Evolutionary conservation across 2,329 filamentous ascomycete genomes (phyloP), one percentile per base, ranked within the genome.

Genomic region (Berkeleyomyces rouxiae): DNA sequence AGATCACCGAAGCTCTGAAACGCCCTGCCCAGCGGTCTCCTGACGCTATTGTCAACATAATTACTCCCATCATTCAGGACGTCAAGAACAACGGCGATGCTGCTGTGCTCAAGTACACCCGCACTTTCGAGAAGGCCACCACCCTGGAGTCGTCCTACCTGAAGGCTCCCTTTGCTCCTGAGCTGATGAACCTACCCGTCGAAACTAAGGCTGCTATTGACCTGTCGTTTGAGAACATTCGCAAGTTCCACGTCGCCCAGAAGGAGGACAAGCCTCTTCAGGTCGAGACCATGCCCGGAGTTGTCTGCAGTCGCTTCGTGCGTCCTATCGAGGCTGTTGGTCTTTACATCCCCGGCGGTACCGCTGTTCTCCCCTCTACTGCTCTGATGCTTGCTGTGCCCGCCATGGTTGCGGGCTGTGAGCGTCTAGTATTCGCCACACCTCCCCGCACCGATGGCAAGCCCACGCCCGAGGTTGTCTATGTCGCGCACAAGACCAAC

Each of bases 381-480:
- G 93, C 93, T 2, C 85, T 99, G 67, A 99, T 99, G 93, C 82
- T 99, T 61, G 93, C 93, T 71, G 93, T 99, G 3, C 93, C 93
- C 6, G 93, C 93, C 65, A 95, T 95, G 87, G 93, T 97, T 6
- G 93, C 93, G 33, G 93, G 93, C 33, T 99, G 93, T 79, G 84
- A 91, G 76, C 95, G 87, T 74, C 96, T 99, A 65, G 87, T 99
- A 13, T 77, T 99, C 43, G 93, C 93, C 23, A 95, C 91, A 0
- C 93, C 93, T 39, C 93, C 93, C 16, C 85, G 93, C 51, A 75
- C 87, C 0, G 92, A 97, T 70, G 93, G 93, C 59, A 90, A 86
- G 68, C 82, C 97, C 66, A 96, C 92, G 0, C 93, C 93, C 0
- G 93, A 99, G 72, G 96, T 99, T 66, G 92, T 99, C 61, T 99